Evolutionary conservation across 192 early-diverging fungal species (phyloP).

Genomic region (Linnemannia exigua): DNA sequence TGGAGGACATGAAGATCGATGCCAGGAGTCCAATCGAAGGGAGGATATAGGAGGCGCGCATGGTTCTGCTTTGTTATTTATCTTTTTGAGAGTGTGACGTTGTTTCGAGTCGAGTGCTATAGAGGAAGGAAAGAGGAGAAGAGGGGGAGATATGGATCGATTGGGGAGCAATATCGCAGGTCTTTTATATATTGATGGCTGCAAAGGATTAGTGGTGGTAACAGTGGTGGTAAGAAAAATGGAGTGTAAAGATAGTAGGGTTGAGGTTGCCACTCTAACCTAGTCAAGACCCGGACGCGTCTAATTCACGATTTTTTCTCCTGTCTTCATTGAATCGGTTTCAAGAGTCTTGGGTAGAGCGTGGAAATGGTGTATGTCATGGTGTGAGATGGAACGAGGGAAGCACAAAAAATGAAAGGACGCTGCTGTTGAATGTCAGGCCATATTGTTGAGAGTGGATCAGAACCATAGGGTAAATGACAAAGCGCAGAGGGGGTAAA

Average conservation of each 20-base stretch:
- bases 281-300: not conserved
- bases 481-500: no score
- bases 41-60: slow-evolving; percentile 1
- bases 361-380: no score
- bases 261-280: not conserved
- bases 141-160: not conserved
- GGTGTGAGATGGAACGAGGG: not conserved
- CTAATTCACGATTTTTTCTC: not conserved
- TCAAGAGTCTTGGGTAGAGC: not conserved
- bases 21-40: slow-evolving; percentile 18
- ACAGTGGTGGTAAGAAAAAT: not conserved
- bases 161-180: not conserved
- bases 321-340: no score
- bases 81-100: not conserved
- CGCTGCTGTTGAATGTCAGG: not conserved
- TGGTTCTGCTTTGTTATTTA: not conserved
- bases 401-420: no score
- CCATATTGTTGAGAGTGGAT: not conserved
- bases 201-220: not conserved
- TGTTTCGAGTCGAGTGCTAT: not conserved
- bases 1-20: slow-evolving; percentile 9
- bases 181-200: not conserved
- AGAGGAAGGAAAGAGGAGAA: not conserved
- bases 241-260: not conserved
- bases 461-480: not conserved